Base-by-base conservation (phyloP, 768 basidiomycete species). In the Boletus edulis region DNA sequence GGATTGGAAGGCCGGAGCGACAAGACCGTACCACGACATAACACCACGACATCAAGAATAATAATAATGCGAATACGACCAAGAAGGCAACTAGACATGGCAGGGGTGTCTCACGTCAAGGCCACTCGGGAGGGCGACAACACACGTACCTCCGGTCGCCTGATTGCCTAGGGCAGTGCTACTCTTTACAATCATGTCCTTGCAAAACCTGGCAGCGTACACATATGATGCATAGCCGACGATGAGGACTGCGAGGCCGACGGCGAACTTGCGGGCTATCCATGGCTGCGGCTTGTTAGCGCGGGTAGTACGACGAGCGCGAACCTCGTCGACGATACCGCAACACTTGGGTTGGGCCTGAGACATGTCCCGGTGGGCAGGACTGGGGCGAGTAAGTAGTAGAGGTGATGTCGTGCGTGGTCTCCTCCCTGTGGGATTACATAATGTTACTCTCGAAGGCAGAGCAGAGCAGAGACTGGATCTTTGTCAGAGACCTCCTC, bases 181-280 rank as follows among this genome's bases (percentile, higher is more conserved):
- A 50, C 73, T 70, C 45, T 74, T 66, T 58, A 72, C 72, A n/a
- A 94, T 79, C 81, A 90, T 87, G 17, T 85, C 82, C 37, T 83
- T 74, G 64, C 86, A 88, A 8, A 94, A 77, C 51, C 85, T 72
- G 0, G 78, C 89, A 24, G 90, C 78, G 65, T 92, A 92, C 3
- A 94, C 92, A 67, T 95, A 96, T 24, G 70, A 75, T 5, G 85
- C 66, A 70, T 92, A 94, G 2, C 72, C 83, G 56, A 85, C 78
- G 54, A 94, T 74, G 0, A 75, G 86, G 20, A 81, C 15, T 0
- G 84, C 79, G 3, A 94, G 48, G 5, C 72, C 77, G 27, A 93
- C 76, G 63, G 84, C 75, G 35, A 89, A 61, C 75, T 94, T 94
- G 68, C 79, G 81, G 24, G 81, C 76, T 47, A 88, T 72, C 89